phyloP scores from a whole-genome alignment of 2,329 filamentous ascomycete species.

The Corynespora cassiicola region DNA sequence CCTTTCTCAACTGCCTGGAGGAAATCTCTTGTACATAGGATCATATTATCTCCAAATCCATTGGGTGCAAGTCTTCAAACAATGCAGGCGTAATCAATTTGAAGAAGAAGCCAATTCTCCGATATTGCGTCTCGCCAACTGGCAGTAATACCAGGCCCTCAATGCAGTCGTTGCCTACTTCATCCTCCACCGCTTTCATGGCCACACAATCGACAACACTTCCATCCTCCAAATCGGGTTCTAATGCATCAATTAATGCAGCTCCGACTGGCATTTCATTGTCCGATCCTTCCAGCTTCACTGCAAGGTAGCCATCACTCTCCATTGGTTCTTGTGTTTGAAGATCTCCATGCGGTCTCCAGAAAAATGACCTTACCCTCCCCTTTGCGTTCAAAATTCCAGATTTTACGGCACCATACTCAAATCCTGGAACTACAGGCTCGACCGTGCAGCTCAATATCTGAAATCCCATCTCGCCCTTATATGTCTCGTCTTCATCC shows the following conservation, averaged over 20 bases:
- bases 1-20: too few relatives aligned
- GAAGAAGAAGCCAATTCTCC: constrained; percentile 12
- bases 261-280: constrained; percentile 3
- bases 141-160: constrained; percentile 12
- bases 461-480: constrained; percentile 6
- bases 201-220: constrained; percentile 12
- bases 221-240: constrained; percentile 10
- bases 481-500: constrained; percentile 2
- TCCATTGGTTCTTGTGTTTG: not conserved
- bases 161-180: constrained; percentile 7
- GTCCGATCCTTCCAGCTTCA: not conserved
- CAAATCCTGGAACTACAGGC: constrained; percentile 6
- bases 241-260: constrained; percentile 10
- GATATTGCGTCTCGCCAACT: constrained; percentile 1
- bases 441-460: constrained; percentile 10
- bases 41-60: too few relatives aligned
- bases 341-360: constrained; percentile 2
- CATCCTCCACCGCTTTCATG: constrained; percentile 5
- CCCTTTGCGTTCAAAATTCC: constrained; percentile 8
- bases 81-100: too few relatives aligned
- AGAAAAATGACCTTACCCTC: constrained; percentile 1
- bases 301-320: constrained; percentile 4
- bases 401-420: constrained; percentile 8
- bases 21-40: too few relatives aligned
- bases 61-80: too few relatives aligned